Evolutionary conservation across 805 yeast genomes (phyloP), one percentile per base, ranked within the genome.

Genomic region (Spathaspora sp.): DNA sequence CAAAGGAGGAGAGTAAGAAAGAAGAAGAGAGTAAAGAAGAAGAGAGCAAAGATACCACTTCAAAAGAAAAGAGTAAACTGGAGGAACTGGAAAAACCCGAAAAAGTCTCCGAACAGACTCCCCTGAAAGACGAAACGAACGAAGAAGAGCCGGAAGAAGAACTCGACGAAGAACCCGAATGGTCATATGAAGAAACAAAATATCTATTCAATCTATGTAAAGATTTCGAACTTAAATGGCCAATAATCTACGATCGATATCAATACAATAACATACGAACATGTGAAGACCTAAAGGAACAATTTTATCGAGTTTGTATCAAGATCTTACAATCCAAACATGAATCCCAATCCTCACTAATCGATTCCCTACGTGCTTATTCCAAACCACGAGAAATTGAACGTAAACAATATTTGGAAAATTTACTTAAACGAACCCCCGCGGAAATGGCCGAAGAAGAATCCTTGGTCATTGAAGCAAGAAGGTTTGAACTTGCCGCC

Each of bases 371-470:
- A 61, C 77, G 71, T 44, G 65, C 83, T 18, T 94, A 78, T 64
- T 83, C 89, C 40, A 85, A 83, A 58, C 77, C 78, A 6, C 83
- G 81, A 57, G 99, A 94, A 65, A 54, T 78, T 18, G 89, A 85
- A 58, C 80, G 99, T 55, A 94, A 94, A 60, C 80, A 80, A 48
- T 93, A 93, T 63, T 69, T 94, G 45, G 85, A 85, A 59, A 81
- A 89, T 54, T 72, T 94, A 39, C 75, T 93, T 43, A 83, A 83
- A 38, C 75, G 99, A 58, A 83, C 93, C 2, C 97, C 99, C 0
- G 96, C 97, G 0, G 99, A 94, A 65, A 89, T 94, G 44, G 98
- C 98, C 0, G 99, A 94, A 70, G 99, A 94, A 64, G 98, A 94
- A 66, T 90, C 96, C 0, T 74, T 94, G 47, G 89, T 94, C 10